These are phyloP conservation scores for Parastagonospora nodorum DNA, from an alignment of 2,329 filamentous ascomycete genomes.

Conservation along the genomic window DNA sequence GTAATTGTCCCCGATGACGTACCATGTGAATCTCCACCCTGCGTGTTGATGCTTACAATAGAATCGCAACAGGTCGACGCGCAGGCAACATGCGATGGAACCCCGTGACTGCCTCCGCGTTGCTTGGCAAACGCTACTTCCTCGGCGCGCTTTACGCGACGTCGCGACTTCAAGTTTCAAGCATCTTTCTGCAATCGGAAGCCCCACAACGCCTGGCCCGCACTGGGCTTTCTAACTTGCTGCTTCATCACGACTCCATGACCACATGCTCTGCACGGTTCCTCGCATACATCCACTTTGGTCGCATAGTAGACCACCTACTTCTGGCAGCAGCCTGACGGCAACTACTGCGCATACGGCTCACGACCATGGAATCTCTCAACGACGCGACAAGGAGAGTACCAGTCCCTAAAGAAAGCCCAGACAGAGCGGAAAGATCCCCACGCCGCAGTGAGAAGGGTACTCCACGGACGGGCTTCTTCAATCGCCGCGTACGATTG, in stretches of 20 bases:
- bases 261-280: too few species aligned
- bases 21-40: constrained; percentile 1
- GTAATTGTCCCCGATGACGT: constrained; percentile 7
- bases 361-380: neutral
- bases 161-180: neutral
- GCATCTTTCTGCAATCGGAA: neutral
- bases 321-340: constrained; percentile 9
- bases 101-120: too few species aligned
- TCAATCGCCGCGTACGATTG: constrained; percentile 83
- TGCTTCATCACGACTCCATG: too few species aligned
- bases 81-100: neutral
- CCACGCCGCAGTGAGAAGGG: constrained; percentile 50
- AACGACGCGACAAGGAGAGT: constrained; percentile 51
- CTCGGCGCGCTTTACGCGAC: neutral
- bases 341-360: neutral
- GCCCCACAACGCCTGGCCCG: constrained; percentile 14
- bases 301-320: constrained; percentile 16
- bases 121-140: constrained; percentile 2
- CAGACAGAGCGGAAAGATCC: constrained; percentile 52
- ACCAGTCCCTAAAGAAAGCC: constrained; percentile 48
- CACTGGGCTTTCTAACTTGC: too few species aligned
- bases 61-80: neutral
- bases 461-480: constrained; percentile 71
- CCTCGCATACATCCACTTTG: neutral
- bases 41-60: neutral